Base-by-base conservation (phyloP, 805 yeast species). In the Jamesozyma rosinii region DNA sequence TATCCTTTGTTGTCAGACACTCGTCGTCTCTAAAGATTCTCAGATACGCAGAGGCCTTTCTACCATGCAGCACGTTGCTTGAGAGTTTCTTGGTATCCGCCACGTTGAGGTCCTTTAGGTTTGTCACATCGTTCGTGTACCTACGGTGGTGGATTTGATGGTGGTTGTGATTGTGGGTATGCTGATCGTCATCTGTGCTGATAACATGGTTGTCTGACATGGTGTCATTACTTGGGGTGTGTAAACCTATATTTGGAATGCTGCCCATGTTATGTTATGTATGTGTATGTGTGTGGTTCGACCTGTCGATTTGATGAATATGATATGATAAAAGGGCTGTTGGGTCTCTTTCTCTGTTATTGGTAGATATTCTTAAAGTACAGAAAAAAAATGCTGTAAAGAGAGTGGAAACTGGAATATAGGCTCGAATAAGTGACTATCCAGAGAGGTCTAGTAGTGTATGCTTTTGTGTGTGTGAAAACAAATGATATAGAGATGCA, bases 11-110 rank as follows among this genome's bases (percentile, higher is more conserved):
- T 10, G 40, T 19, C 4, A 35, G 13, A n/a, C 44, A 42, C 21
- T 53, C 60, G 33, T 59, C 59, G 42, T 63, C 65, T 44, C 58
- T 54, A 42, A 63, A 63, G 30, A 62, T 58, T 32, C 66, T 49
- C 24, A 62, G 38, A 46, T 55, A 59, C 1, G 63, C 58, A 38
- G 64, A 61, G 2, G 65, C 66, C 37, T 59, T 60, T 47, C 67
- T 55, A 10, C 67, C 66, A 46, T 56, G 58, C 20, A 61, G 39
- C 17, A 61, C 56, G 10, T 54, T 44, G 10, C 11, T 24, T 6
- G 51, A 43, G 29, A 45, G 19, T 31, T 48, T 45, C 37, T 49
- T 53, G 26, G 46, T 47, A 31, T 59, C 62, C 3, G 57, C 49
- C 4, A 49, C 45, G 35, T 56, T 59, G 22, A 57, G 37, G 42